Conservation (phyloP, 257 asterid genomes). For the Prunella vulgaris region DNA sequence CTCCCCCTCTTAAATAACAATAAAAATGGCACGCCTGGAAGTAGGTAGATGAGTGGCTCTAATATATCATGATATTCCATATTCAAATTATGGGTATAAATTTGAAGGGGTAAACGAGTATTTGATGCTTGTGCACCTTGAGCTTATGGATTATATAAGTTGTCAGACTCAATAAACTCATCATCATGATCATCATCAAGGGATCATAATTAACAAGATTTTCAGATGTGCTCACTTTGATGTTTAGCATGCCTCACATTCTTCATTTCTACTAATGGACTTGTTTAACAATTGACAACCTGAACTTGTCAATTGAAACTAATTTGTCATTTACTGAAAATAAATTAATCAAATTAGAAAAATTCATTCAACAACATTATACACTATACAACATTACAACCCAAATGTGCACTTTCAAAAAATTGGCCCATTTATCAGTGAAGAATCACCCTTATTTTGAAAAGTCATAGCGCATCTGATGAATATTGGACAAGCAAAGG, state of each 20-base stretch:
- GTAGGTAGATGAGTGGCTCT: neutral
- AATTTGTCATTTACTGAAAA: too few relatives aligned
- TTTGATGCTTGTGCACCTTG: neutral
- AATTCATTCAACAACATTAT: too few relatives aligned
- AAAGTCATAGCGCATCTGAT: too few relatives aligned
- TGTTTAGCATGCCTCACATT: neutral
- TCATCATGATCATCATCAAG: too few relatives aligned
- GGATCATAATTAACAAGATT: neutral
- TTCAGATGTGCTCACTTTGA: neutral
- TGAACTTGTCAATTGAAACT: too few relatives aligned
- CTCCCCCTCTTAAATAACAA: neutral
- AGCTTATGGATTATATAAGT: neutral
- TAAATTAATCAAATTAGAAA: too few relatives aligned
- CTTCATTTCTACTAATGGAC: neutral
- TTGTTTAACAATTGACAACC: neutral
- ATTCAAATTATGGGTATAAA: neutral
- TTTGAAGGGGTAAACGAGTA: neutral
- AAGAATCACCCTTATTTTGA: too few relatives aligned
- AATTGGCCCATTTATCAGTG: too few relatives aligned
- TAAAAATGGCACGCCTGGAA: neutral
- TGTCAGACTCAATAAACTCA: neutral
- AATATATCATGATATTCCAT: neutral
- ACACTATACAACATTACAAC: too few relatives aligned
- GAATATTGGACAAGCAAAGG: too few relatives aligned
- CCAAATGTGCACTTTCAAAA: too few relatives aligned